phyloP scores from a whole-genome alignment of 306 rosid genomes.

The Astragalus membranaceus region DNA sequence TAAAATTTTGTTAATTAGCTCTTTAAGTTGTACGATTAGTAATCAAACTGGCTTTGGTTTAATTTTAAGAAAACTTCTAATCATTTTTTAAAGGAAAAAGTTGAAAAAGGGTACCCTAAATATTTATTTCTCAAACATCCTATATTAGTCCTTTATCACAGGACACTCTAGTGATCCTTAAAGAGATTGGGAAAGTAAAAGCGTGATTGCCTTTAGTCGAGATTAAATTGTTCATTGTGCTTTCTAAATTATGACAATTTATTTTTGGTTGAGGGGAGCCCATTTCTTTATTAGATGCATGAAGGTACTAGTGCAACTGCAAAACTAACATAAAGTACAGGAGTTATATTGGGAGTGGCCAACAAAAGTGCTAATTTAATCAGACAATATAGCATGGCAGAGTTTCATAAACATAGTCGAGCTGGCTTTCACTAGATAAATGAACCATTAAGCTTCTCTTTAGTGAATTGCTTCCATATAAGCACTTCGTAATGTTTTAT shows the following conservation, averaged over 20 bases:
- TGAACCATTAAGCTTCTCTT: slow-evolving; percentile 14
- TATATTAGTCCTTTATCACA: background rate
- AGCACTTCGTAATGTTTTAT: slow-evolving; percentile 14
- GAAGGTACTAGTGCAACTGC: background rate
- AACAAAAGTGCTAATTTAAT: background rate
- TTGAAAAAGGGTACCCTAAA: background rate
- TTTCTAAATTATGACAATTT: slow-evolving; percentile 3
- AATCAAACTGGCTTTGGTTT: background rate
- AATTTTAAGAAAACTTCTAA: background rate
- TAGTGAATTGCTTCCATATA: slow-evolving; percentile 18
- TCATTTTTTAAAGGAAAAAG: background rate
- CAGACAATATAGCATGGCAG: background rate
- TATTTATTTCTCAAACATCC: background rate
- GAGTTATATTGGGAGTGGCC: slow-evolving; percentile 8
- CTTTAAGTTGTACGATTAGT: background rate
- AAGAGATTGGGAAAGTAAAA: slow-evolving; percentile 6
- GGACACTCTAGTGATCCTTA: background rate
- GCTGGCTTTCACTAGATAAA: slow-evolving; percentile 3
- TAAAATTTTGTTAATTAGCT: background rate
- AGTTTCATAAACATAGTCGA: background rate
- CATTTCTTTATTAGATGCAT: background rate
- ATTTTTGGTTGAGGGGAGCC: background rate
- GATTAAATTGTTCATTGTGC: background rate
- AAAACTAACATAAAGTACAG: background rate
- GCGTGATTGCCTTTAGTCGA: background rate